Percentiles rank a stretch among this genome's conserved stretches.
These are phyloP conservation scores for Cenchrus americanus DNA, from an alignment of 176 grass and related monocot species.

Conservation along the genomic window DNA sequence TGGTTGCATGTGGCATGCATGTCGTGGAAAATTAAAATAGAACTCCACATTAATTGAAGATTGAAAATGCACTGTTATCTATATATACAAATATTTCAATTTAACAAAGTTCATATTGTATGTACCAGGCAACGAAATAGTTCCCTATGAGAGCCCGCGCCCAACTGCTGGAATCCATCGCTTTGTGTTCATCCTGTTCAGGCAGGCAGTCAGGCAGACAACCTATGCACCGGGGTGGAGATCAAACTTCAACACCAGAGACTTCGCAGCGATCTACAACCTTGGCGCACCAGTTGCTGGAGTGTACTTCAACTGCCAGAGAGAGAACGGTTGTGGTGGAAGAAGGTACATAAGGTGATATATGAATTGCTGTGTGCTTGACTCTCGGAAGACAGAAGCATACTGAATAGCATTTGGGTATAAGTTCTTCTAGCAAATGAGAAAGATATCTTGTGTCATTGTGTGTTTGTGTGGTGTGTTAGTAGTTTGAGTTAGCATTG, in stretches of 20 bases:
- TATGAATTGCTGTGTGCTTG: neutral
- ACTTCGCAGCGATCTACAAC: conserved; percentile 69
- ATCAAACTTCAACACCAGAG: conserved; percentile 81
- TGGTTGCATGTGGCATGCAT: neutral
- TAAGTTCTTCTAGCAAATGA: neutral
- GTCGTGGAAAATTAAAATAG: neutral
- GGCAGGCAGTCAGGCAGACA: conserved; percentile 64
- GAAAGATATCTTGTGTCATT: conserved; percentile 1
- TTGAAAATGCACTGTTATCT: neutral
- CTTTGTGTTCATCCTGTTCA: conserved; percentile 85
- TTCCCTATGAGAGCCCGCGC: conserved; percentile 78
- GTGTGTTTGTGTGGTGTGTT: neutral
- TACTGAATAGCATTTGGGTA: conserved; percentile 11
- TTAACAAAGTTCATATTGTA: conserved; percentile 34
- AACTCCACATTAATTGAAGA: neutral
- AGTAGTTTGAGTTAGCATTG: neutral
- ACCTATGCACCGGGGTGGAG: conserved; percentile 79
- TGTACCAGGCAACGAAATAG: conserved; percentile 78
- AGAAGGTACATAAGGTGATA: conserved; percentile 74
- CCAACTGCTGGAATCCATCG: conserved; percentile 85
- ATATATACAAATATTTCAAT: neutral
- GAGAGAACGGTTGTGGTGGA: conserved; percentile 88
- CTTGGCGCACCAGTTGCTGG: conserved; percentile 71
- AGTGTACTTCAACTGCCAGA: conserved; percentile 91
- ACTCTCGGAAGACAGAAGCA: conserved; percentile 22